Evolutionary conservation across 768 basidiomycete species (phyloP).

Genomic region (Lyophyllum atratum): DNA sequence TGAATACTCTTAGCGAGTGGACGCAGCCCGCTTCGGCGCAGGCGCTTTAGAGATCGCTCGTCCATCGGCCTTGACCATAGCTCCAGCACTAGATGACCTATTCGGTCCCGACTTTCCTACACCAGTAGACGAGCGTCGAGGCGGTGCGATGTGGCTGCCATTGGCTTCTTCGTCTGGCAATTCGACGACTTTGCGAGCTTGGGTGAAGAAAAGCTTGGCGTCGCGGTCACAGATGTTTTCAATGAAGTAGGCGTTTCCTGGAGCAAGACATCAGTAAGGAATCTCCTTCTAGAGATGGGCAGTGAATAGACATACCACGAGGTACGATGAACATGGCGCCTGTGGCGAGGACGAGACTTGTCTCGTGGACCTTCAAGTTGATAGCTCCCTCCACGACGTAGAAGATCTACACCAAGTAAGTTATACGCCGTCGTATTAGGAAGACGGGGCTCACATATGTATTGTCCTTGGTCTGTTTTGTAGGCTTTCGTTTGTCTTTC

Average conservation of each 20-base stretch:
- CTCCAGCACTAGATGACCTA: constrained; percentile 14
- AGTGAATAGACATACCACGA: not conserved
- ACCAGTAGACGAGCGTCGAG: constrained; percentile 8
- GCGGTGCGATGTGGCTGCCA: constrained; percentile 5
- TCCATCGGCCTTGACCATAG: constrained; percentile 4
- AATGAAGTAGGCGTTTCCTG: constrained; percentile 62
- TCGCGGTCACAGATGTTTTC: constrained; percentile 84
- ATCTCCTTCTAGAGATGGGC: not conserved
- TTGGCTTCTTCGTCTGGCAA: constrained; percentile 2
- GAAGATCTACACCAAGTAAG: constrained; percentile 48
- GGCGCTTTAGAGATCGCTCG: constrained; percentile 9
- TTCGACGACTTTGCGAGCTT: constrained; percentile 57
- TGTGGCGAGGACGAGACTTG: constrained; percentile 72
- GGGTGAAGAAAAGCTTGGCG: constrained; percentile 89
- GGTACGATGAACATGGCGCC: constrained; percentile 66
- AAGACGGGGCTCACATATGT: constrained; percentile 45
- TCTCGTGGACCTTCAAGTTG: constrained; percentile 80
- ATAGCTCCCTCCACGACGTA: constrained; percentile 87
- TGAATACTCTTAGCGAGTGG: not conserved
- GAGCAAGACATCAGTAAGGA: not conserved
- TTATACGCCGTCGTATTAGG: too few species aligned
- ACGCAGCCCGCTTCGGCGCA: constrained; percentile 11
- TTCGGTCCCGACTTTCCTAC: not conserved
- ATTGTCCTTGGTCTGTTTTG: constrained; percentile 91
- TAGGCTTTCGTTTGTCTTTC: constrained; percentile 73